Evolutionary conservation across 257 asterid species (phyloP).

Genomic region (Solanum habrochaites): DNA sequence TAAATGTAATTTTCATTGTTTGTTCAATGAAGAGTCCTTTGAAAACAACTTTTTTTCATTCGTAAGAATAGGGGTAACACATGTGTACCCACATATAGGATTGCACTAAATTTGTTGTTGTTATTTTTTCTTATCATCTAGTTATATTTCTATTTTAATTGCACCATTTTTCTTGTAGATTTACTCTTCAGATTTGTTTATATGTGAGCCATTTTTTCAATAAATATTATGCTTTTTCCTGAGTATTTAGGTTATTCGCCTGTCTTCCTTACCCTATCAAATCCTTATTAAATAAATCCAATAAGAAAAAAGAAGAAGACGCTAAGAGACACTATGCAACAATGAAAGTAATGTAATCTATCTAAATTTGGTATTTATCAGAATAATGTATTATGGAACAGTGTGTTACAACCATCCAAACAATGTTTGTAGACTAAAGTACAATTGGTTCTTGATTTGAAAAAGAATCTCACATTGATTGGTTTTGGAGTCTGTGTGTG

Average conservation of each 20-base stretch:
- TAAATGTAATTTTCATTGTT: too few species aligned
- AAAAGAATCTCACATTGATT: neutral
- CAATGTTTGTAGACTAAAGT: neutral
- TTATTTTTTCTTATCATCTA: neutral
- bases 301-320: too few species aligned
- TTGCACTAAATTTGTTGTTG: neutral
- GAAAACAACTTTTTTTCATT: too few species aligned
- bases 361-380: neutral
- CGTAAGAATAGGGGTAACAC: too few species aligned
- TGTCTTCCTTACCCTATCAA: neutral
- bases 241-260: too few species aligned
- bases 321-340: neutral
- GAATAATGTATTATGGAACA: neutral
- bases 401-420: neutral
- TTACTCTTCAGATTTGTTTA: neutral
- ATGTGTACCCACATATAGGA: neutral
- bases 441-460: neutral
- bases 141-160: neutral
- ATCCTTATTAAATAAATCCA: too few species aligned
- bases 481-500: neutral
- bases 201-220: neutral
- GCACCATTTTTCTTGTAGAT: neutral
- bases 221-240: too few species aligned
- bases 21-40: neutral
- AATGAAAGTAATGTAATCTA: accelerated